Evolutionary conservation across 805 yeast species (phyloP).

Genomic region (Kodamaea restingae): DNA sequence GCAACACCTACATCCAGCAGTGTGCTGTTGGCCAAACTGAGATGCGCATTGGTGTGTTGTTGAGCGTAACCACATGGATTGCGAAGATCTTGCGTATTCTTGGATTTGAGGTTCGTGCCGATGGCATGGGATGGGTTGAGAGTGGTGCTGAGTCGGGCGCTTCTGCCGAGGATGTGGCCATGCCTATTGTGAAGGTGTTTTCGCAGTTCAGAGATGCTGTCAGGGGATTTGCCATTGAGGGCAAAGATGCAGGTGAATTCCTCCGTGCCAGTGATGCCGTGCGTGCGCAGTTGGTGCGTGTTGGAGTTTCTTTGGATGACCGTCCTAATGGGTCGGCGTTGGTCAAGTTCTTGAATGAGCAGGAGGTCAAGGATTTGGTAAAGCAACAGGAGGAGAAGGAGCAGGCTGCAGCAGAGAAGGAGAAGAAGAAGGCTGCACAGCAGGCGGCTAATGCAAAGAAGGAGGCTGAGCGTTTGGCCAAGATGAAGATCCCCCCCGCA

Average conservation of each 20-base stretch:
- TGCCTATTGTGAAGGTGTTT: conserved; percentile 78
- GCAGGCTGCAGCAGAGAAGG: conserved; percentile 51
- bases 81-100: conserved; percentile 65
- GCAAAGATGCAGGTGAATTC: conserved; percentile 48
- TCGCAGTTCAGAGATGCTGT: conserved; percentile 80
- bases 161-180: conserved; percentile 57
- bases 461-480: conserved; percentile 58
- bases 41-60: conserved; percentile 60
- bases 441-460: conserved; percentile 52
- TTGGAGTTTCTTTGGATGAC: conserved; percentile 87
- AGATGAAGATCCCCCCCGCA: conserved; percentile 63
- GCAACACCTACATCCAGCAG: conserved; percentile 65
- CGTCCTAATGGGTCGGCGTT: conserved; percentile 78
- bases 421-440: conserved; percentile 54
- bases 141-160: conserved; percentile 15
- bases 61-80: conserved; percentile 62
- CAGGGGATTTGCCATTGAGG: conserved; percentile 65
- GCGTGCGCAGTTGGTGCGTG: conserved; percentile 64
- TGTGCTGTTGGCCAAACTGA: conserved; percentile 42
- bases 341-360: conserved; percentile 69
- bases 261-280: conserved; percentile 70
- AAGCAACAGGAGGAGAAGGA: conserved; percentile 58
- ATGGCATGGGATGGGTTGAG: conserved; percentile 73
- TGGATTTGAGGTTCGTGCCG: conserved; percentile 72
- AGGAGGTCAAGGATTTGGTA: conserved; percentile 65